Evolutionary conservation across 2,329 filamentous ascomycete genomes (phyloP), one percentile per base, ranked within the genome.

Genomic region (Elsinoe fawcettii): DNA sequence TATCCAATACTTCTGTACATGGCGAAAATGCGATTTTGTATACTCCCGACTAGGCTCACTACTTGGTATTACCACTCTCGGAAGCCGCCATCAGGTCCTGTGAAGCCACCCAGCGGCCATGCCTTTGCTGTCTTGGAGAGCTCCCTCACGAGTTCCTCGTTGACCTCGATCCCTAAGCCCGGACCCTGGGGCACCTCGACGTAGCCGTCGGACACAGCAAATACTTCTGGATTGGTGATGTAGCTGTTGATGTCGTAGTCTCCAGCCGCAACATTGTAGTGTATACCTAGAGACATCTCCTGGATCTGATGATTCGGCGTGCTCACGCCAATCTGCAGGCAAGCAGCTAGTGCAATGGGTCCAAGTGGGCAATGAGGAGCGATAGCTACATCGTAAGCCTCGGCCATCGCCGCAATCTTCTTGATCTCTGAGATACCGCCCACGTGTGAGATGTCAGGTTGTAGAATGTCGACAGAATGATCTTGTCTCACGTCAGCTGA

Each of bases 221-320:
- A 64, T 1, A 62, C 61, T 34, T 63, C 62, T 1, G 63, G 57
- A 23, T 66, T 62, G n/a, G 49, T 60, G 7, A 65, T 57, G 36
- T 65, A 66, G 55, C 60, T 65, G 55, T 61, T 57, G 12, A 87
- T 73, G 65, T 88, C 85, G 63, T 82, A 75, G 2, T 80, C 76
- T 1, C 80, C 83, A 0, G 77, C 79, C 61, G 78, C 76, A 3
- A 70, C 69, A 62, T 90, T 90, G 66, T 90, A 90, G 66, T 90
- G 87, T 62, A 90, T 90, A 0, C 87, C 87, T 25, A 89, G 64
- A 49, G 83, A 86, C 87, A 90, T 89, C 68, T 90, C 86, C 65
- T 88, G 83, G 27, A 90, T 89, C 0, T 79, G 81, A 66, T 86
- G 88, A 67, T 85, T 89, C 20, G 76, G 78, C 11, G 73, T 80